phyloP scores from a whole-genome alignment of 139 green algal species.

The Chlorella ohadii region DNA sequence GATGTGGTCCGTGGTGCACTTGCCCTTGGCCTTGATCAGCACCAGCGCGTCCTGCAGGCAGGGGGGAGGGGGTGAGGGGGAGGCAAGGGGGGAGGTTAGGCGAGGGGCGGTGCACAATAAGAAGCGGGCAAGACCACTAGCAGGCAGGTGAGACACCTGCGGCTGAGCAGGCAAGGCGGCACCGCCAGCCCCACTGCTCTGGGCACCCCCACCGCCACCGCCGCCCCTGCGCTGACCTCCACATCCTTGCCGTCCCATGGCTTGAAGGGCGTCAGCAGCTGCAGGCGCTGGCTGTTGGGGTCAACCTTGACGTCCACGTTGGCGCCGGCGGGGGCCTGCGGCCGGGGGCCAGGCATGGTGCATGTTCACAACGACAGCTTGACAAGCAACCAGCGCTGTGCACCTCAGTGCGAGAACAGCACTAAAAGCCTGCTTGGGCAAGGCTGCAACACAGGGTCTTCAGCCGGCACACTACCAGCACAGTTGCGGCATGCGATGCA shows the following conservation, averaged over 20 bases:
- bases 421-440: no score
- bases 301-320: constrained; percentile 69
- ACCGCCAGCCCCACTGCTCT: neutral
- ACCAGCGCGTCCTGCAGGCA: constrained; percentile 52
- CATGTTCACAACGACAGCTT: no score
- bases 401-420: no score
- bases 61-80: neutral
- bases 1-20: constrained; percentile 99
- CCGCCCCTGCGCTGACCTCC: constrained; percentile 20
- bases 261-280: constrained; percentile 91
- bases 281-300: constrained; percentile 82
- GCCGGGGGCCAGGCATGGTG: neutral
- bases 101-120: neutral
- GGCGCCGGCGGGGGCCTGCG: constrained; percentile 60
- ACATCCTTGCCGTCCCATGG: constrained; percentile 84
- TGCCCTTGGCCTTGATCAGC: constrained; percentile 88
- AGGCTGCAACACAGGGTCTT: neutral
- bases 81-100: neutral
- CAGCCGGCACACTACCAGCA: constrained; percentile 35
- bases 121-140: no score
- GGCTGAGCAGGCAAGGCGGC: no score
- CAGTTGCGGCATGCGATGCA: no score
- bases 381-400: no score
- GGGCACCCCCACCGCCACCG: neutral
- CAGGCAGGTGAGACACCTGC: no score